Evolutionary conservation across 192 early-diverging fungal species (phyloP).

Genomic region (Linnemannia schmuckeri): DNA sequence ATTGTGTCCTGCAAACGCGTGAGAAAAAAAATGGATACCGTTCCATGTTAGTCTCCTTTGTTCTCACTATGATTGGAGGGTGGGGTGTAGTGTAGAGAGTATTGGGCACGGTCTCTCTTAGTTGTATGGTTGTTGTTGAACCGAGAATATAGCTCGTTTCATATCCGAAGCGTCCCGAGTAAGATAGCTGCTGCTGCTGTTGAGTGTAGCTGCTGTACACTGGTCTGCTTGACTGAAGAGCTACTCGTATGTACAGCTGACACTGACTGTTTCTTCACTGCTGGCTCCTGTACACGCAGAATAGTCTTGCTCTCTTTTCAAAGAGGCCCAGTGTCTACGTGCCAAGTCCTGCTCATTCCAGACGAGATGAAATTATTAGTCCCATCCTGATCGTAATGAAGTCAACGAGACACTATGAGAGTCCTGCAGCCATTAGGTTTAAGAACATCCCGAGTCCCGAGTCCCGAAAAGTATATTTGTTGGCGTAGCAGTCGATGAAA

Average conservation of each 20-base stretch:
- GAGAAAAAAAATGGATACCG: neutral
- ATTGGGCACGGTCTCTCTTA: neutral
- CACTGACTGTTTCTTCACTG: neutral
- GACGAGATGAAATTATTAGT: neutral
- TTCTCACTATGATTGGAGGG: neutral
- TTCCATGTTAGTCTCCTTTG: neutral
- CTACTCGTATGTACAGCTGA: neutral
- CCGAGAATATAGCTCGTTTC: neutral
- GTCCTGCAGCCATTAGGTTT: neutral
- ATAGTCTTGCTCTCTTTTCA: neutral
- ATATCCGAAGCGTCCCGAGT: too few species aligned
- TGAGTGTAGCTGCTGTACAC: neutral
- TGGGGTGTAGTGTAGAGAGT: neutral
- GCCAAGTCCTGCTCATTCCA: neutral
- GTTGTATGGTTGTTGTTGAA: neutral
- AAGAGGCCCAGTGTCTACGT: neutral
- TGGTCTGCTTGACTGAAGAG: neutral
- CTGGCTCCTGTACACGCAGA: neutral
- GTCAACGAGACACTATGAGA: neutral
- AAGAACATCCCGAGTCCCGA: neutral
- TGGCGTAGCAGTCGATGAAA: neutral
- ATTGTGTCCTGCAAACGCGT: constrained; percentile 59
- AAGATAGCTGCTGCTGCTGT: neutral
- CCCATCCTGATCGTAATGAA: neutral
- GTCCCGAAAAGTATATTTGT: neutral